Evolutionary conservation across 2,329 filamentous ascomycete species (phyloP), one percentile per base, ranked within the genome.

Genomic region (Exutisphaerella laricina): DNA sequence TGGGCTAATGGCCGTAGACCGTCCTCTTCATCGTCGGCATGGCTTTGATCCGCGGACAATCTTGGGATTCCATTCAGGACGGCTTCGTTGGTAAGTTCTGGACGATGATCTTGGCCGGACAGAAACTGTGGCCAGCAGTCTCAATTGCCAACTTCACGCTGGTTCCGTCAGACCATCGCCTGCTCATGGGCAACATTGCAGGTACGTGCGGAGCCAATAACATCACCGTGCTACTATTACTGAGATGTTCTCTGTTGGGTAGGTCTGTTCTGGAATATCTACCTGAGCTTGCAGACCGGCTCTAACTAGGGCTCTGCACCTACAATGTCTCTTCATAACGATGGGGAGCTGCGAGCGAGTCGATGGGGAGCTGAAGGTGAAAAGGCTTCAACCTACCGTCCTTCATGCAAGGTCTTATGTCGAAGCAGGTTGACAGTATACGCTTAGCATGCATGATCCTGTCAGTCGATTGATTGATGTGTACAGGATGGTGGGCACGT

Each of bases 251-350:
- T n/a, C n/a, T n/a, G n/a, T n/a, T n/a, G n/a, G n/a, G n/a, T n/a
- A n/a, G n/a, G 85, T 4, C 72, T 90, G 17, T 74, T 70, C 10
- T 90, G 85, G 85, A 81, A 82, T 0, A 71, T 88, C 30, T 89
- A 85, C 62, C 69, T 89, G 66, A 87, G 83, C 59, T 66, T 88
- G 57, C 65, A 79, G 50, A 74, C 46, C 23, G 44, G 43, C 5
- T 37, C 42, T 12, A 22, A n/a, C n/a, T 30, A 39, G 17, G 4
- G 13, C 16, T 21, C 13, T 9, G 14, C 16, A n/a, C 18, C 8
- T 17, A 39, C 5, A 12, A 23, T 20, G 37, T 17, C n/a, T 9
- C 4, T 14, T 39, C 4, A 23, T 23, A 12, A 23, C 5, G 17
- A 22, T 6, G 23, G 9, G 20, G 23, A 12, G 12, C 23, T 26